Evolutionary conservation across 2,329 filamentous ascomycete genomes (phyloP), one percentile per base, ranked within the genome.

Genomic region (Taxawa tesnikishii): DNA sequence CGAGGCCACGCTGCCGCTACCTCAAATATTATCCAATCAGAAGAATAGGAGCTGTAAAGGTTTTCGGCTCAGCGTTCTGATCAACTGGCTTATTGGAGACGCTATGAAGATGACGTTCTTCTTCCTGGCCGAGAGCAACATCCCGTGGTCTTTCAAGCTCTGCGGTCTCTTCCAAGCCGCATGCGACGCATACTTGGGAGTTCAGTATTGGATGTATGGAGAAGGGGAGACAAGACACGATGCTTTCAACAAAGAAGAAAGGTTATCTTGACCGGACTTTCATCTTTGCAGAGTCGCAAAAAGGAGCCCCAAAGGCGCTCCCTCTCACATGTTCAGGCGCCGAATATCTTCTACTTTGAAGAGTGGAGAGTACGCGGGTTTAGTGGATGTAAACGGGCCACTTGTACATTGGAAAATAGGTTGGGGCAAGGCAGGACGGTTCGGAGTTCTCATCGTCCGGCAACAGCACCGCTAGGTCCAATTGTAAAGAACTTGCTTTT

Each of bases 91-190:
- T 32, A 59, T 79, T 3, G 83, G 83, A 39, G 83, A 92, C 55
- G 65, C 71, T 6, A 84, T 90, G 76, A 92, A 92, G 67, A 80
- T 88, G 68, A 59, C 56, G 35, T 68, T 65, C 42, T 81, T 84
- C 48, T 90, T 88, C 61, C 79, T 87, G 39, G 81, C 76, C 2
- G 71, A 78, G 1, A 71, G 67, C 1, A 72, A 72, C 4, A 57
- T 90, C 18, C 82, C 83, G 0, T 69, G 70, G 68, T 74, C 79
- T 2, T 92, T 90, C 58, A 88, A 88, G 62, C 58, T 83, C 13
- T 88, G 82, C 50, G 83, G 80, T 42, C 65, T 84, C 34, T 85
- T 90, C 56, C 83, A 90, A 63, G 79, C 81, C 13, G 63, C 61
- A 14, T 88, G 83, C 57, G 83, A 92, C 59, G 58, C 66, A 29